A percentile compares a stretch with the other conserved stretches of the same genome.
These are phyloP conservation scores for Rhododendron kiyosumense DNA, from an alignment of 148 eudicot genomes.

Conservation along the genomic window DNA sequence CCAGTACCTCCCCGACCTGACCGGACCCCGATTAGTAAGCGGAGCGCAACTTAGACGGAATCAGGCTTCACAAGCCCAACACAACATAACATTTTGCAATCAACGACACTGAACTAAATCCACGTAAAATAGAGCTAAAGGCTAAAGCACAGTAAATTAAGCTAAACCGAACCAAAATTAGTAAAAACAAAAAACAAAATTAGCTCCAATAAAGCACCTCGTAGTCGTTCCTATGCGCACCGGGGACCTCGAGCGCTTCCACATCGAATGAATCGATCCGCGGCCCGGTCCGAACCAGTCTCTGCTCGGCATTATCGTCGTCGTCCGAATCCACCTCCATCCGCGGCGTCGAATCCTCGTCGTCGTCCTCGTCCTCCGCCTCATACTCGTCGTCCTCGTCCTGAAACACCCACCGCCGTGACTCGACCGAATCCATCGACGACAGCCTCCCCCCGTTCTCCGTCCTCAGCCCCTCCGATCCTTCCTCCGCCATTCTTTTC, in stretches of 20 bases:
- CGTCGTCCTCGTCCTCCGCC: conserved; percentile 28
- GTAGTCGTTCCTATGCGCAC: conserved; percentile 60
- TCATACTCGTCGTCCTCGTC: conserved; percentile 55
- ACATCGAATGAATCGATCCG: conserved; percentile 89
- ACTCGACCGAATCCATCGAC: conserved; percentile 73
- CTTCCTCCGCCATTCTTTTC: conserved; percentile 28
- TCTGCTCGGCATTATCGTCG: conserved; percentile 57
- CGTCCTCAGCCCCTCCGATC: conserved; percentile 43
- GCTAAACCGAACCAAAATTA: background rate
- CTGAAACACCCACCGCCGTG: conserved; percentile 40
- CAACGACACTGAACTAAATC: background rate
- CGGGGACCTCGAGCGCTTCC: conserved; percentile 94
- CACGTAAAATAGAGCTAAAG: background rate
- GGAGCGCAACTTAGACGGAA: too few relatives aligned
- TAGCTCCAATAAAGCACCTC: conserved; percentile 36
- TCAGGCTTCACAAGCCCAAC: too few relatives aligned
- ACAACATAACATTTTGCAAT: background rate
- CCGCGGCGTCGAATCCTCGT: conserved; percentile 31
- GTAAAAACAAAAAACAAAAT: background rate
- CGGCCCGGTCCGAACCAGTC: conserved; percentile 79
- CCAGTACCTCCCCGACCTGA: too few relatives aligned
- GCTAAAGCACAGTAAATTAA: background rate
- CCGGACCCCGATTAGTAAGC: too few relatives aligned
- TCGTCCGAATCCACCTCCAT: conserved; percentile 48
- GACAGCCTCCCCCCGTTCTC: conserved; percentile 21